These are phyloP conservation scores for Candida albicans DNA, from an alignment of 1,139 yeast genomes.

Conservation along the genomic window DNA sequence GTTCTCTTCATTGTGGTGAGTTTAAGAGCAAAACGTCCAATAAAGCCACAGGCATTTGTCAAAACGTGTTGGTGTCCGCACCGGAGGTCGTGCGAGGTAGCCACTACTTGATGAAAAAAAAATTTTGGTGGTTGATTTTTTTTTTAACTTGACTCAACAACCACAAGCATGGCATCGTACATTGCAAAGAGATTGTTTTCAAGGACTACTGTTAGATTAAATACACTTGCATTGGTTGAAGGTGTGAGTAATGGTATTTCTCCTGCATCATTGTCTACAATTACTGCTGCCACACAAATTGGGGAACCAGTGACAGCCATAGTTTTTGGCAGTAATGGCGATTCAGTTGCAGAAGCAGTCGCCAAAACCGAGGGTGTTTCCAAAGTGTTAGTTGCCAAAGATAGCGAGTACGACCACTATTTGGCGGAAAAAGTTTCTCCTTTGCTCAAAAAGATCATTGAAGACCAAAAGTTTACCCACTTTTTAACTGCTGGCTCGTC, in stretches of 20 bases:
- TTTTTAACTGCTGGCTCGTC: conserved; percentile 82
- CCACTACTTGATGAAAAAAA: neutral
- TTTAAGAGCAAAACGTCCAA: neutral
- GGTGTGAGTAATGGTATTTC: conserved; percentile 51
- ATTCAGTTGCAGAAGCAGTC: conserved; percentile 36
- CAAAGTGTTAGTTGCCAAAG: conserved; percentile 53
- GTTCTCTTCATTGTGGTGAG: neutral
- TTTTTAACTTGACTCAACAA: neutral
- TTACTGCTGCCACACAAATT: conserved; percentile 63
- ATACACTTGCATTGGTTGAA: conserved; percentile 77
- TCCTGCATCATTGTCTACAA: conserved; percentile 66
- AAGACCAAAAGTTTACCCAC: conserved; percentile 52
- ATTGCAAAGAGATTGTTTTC: conserved; percentile 32
- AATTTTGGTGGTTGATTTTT: neutral
- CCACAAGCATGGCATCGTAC: conserved; percentile 6
- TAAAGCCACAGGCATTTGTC: too few species aligned
- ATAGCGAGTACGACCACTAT: conserved; percentile 51
- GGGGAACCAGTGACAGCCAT: conserved; percentile 68
- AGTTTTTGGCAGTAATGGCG: conserved; percentile 56
- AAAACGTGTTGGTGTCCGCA: too few species aligned
- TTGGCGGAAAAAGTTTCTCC: conserved; percentile 71
- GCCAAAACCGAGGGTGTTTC: conserved; percentile 39
- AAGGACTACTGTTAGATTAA: conserved; percentile 23
- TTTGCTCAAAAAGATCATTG: conserved; percentile 48
- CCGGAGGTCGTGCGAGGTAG: too few species aligned